phyloP scores from a whole-genome alignment of 2,329 filamentous ascomycete genomes.

The Rugonectria rugulosa region DNA sequence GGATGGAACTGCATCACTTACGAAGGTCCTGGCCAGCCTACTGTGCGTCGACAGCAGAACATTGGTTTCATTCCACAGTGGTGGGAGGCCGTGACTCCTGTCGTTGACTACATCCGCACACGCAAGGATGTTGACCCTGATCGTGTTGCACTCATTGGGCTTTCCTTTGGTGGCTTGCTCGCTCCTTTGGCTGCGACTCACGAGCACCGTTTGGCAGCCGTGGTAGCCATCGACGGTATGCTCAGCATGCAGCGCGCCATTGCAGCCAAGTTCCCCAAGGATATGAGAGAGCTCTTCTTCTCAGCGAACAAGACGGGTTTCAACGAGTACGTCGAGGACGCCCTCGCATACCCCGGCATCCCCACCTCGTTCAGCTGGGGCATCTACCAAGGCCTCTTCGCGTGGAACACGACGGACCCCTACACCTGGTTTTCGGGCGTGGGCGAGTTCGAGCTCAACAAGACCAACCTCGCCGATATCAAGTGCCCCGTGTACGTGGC shows the following conservation, averaged over 20 bases:
- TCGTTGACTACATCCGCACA: slow-evolving; percentile 12
- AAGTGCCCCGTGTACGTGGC: slow-evolving; percentile 16
- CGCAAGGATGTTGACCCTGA: slow-evolving; percentile 13
- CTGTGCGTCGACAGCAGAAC: slow-evolving; percentile 17
- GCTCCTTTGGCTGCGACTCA: slow-evolving; percentile 19
- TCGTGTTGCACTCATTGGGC: slow-evolving; percentile 7
- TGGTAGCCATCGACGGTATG: slow-evolving; percentile 21
- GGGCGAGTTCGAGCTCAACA: slow-evolving; percentile 16
- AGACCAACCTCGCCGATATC: slow-evolving; percentile 6
- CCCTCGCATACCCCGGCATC: not conserved
- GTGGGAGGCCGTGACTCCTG: slow-evolving; percentile 17
- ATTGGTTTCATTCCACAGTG: slow-evolving; percentile 19
- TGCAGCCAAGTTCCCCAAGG: not conserved
- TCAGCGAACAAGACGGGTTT: slow-evolving; percentile 14
- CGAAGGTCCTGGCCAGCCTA: slow-evolving; percentile 20
- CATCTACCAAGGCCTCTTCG: slow-evolving; percentile 15
- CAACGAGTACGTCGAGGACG: not conserved
- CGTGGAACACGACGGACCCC: slow-evolving; percentile 18
- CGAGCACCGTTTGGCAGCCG: slow-evolving; percentile 22
- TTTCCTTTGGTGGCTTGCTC: slow-evolving; percentile 33
- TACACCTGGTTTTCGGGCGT: slow-evolving; percentile 12
- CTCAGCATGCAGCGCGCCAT: slow-evolving; percentile 6
- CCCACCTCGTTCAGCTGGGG: slow-evolving; percentile 17
- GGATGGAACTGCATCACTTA: slow-evolving; percentile 43
- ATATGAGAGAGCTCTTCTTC: slow-evolving; percentile 1